Conservation (phyloP, 2,329 filamentous ascomycete genomes). For the Chrysosporium queenslandicum region DNA sequence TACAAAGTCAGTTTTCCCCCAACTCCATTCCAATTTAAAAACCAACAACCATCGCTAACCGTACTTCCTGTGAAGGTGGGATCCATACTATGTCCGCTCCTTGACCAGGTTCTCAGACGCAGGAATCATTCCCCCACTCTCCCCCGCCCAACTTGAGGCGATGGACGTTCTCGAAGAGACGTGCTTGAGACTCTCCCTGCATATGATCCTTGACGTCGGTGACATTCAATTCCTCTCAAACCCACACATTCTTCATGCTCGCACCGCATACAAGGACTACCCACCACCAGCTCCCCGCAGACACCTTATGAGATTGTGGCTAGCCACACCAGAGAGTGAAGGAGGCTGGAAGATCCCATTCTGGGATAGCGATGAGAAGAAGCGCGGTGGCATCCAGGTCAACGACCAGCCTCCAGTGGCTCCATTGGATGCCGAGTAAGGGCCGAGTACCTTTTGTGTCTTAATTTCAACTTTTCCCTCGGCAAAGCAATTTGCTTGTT, state of each 20-base stretch:
- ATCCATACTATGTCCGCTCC: constrained; percentile 77
- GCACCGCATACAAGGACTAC: constrained; percentile 68
- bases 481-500: background rate
- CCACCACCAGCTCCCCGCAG: constrained; percentile 59
- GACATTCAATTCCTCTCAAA: constrained; percentile 84
- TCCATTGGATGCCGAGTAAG: constrained; percentile 65
- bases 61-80: constrained; percentile 45
- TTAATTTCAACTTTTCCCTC: background rate
- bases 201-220: constrained; percentile 78
- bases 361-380: constrained; percentile 70
- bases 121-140: constrained; percentile 64
- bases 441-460: background rate
- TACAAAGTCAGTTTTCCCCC: constrained; percentile 48
- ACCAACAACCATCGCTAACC: background rate
- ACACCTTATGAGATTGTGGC: constrained; percentile 75
- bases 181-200: constrained; percentile 60
- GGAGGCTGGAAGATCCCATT: constrained; percentile 81
- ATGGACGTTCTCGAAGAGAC: constrained; percentile 63
- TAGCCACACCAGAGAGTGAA: constrained; percentile 69
- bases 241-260: constrained; percentile 66
- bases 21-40: background rate
- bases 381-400: constrained; percentile 81
- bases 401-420: constrained; percentile 66
- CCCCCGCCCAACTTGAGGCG: constrained; percentile 58
- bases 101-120: constrained; percentile 62